phyloP scores from a whole-genome alignment of 257 asterid genomes.

The Solanum etuberosum region DNA sequence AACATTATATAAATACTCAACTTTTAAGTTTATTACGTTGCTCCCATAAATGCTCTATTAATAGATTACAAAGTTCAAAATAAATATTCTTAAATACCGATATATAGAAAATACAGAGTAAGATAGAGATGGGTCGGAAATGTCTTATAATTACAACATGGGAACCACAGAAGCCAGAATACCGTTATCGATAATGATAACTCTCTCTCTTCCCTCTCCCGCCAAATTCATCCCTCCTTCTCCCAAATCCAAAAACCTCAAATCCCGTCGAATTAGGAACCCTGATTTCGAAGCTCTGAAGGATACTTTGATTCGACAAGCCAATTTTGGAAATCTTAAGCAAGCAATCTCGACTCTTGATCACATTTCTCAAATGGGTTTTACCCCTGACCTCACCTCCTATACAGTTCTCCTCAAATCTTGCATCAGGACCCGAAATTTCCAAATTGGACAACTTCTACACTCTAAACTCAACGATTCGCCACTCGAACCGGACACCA shows the following conservation, averaged over 20 bases:
- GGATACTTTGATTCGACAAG: constrained; percentile 40
- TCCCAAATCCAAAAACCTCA: constrained; percentile 15
- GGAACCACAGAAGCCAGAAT: background rate
- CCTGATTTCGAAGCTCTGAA: constrained; percentile 47
- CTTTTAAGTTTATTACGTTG: too few relatives aligned
- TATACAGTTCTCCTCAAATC: constrained; percentile 82
- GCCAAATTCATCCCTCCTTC: constrained; percentile 20
- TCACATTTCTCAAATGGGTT: constrained; percentile 42
- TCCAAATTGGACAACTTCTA: constrained; percentile 34
- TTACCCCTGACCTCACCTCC: constrained; percentile 59
- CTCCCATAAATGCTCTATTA: too few relatives aligned
- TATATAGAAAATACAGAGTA: too few relatives aligned
- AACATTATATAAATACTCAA: too few relatives aligned
- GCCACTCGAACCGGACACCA: constrained; percentile 35
- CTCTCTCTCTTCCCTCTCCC: constrained; percentile 33
- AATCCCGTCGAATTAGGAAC: constrained; percentile 4
- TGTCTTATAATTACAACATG: background rate
- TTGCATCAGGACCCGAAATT: constrained; percentile 70
- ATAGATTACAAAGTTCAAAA: too few relatives aligned
- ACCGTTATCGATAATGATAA: constrained; percentile 25
- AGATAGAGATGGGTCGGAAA: too few relatives aligned
- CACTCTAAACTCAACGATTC: constrained; percentile 51
- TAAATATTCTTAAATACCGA: too few relatives aligned
- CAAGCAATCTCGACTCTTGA: constrained; percentile 71
- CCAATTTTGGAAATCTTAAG: constrained; percentile 43